Evolutionary conservation across 75 land plant genomes (phyloP), one percentile per base, ranked within the genome.

Genomic region (Adiantum capillusveneris): DNA sequence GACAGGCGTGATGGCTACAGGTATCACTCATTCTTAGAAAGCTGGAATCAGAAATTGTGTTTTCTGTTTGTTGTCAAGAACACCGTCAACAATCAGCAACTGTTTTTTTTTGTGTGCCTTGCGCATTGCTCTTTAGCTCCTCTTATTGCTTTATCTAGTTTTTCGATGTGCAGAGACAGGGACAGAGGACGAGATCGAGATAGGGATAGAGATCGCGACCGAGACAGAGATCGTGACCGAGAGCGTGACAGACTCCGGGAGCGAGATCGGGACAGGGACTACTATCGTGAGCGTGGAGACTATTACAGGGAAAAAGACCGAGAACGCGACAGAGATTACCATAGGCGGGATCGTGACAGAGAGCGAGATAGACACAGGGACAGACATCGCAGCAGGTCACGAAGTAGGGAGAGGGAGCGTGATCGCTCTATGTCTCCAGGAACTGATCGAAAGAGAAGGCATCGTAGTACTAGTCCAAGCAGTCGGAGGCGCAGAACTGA

Each of bases 391-490:
- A 78, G 95, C 34, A 74, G 75, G 17, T 79, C 83, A 29, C 80
- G 88, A 50, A 81, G 88, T 58, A 71, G 84, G 43, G 91, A 86
- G 18, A 67, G 73, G 24, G 87, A 84, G 24, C 70, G 75, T 26
- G 75, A 65, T 17, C 69, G 70, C 30, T 70, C 73, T 9, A 19
- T 57, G 16, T 70, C 73, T 17, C 73, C 73, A 41, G 65, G 64
- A 17, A 18, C 44, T 54, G 90, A 86, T 1, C 57, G 81, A 28
- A 80, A 79, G 44, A 83, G 72, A 76, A 81, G 90, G 73, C 80
- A 81, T 50, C 66, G 58, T 34, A 87, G 82, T 27, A 18, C 63
- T 41, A 85, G 88, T 59, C 59, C 61, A 18, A 75, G 72, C 46
- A 77, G 76, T 20, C 64, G 75, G 41, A 77, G 83, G 36, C 75